Percentiles rank a stretch among this genome's conserved stretches.
Evolutionary conservation across 176 grass and related monocot genomes (phyloP).

Genomic region (Aegilops umbellulata): DNA sequence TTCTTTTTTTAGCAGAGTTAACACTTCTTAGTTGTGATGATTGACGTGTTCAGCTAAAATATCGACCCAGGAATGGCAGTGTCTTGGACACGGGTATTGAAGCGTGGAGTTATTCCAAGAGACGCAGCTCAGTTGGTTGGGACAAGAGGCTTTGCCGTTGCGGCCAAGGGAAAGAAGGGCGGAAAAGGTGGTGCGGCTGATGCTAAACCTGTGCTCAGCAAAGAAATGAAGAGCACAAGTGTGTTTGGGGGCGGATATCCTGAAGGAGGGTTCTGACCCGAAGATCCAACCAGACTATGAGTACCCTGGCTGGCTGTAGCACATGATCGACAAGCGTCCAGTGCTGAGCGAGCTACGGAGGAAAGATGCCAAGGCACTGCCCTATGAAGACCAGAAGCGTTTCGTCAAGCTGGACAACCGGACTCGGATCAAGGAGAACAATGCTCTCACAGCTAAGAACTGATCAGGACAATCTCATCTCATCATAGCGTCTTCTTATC

Average conservation of each 20-base stretch:
- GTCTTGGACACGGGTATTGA: constrained; percentile 43
- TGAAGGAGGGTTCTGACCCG: constrained; percentile 82
- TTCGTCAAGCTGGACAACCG: constrained; percentile 85
- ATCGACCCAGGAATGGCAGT: constrained; percentile 43
- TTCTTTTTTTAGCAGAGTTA: too few species aligned
- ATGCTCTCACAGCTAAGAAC: constrained; percentile 67
- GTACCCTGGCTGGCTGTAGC: constrained; percentile 77
- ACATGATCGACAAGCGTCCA: constrained; percentile 60
- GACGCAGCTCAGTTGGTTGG: constrained; percentile 16
- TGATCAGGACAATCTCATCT: constrained; percentile 28
- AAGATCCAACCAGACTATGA: constrained; percentile 70
- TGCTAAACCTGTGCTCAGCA: constrained; percentile 66
- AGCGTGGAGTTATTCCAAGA: constrained; percentile 14
- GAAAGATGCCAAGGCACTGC: constrained; percentile 51
- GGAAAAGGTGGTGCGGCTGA: constrained; percentile 53
- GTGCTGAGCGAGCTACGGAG: constrained; percentile 72
- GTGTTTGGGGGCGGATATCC: constrained; percentile 81
- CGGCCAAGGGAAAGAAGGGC: not conserved
- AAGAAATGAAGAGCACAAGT: constrained; percentile 74
- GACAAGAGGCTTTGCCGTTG: too few species aligned
- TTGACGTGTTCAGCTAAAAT: constrained; percentile 23
- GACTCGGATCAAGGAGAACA: constrained; percentile 82
- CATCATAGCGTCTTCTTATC: not conserved
- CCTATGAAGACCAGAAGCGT: constrained; percentile 49
- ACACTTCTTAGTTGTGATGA: not conserved